Conservation (phyloP, 1,139 yeast genomes). For the Kluyveromyces sp. region DNA sequence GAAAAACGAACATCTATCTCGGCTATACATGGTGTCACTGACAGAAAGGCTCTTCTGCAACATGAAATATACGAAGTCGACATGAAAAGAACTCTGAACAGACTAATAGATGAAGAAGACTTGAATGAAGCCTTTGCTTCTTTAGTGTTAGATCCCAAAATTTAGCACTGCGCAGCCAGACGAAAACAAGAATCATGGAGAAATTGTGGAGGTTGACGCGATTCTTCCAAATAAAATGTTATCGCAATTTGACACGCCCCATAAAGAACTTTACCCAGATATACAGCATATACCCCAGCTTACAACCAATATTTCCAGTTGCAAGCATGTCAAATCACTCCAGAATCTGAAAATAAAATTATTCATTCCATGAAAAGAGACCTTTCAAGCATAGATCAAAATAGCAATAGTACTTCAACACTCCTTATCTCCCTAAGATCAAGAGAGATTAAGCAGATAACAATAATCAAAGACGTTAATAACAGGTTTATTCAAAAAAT, state of each 20-base stretch:
- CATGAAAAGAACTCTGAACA: conserved; percentile 21
- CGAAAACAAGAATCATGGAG: conserved; percentile 15
- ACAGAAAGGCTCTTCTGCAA: conserved; percentile 12
- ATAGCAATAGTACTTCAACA: conserved; percentile 20
- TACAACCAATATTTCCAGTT: conserved; percentile 31
- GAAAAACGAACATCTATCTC: conserved; percentile 8
- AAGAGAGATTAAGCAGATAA: conserved; percentile 48
- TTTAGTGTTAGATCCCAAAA: conserved; percentile 7
- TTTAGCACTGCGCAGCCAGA: conserved; percentile 8
- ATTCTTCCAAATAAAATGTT: neutral
- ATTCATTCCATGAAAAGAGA: conserved; percentile 50
- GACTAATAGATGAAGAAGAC: conserved; percentile 16
- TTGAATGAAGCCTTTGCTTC: conserved; percentile 20
- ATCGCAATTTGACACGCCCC: neutral
- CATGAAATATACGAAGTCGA: conserved; percentile 12
- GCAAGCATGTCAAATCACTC: conserved; percentile 36
- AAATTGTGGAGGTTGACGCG: conserved; percentile 18
- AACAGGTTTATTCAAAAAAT: conserved; percentile 18
- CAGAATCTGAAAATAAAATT: conserved; percentile 47
- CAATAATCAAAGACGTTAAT: conserved; percentile 31
- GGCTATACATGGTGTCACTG: conserved; percentile 1
- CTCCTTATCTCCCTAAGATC: conserved; percentile 43
- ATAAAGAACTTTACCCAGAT: conserved; percentile 23
- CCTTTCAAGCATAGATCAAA: conserved; percentile 25
- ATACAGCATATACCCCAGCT: conserved; percentile 22